Evolutionary conservation across 139 green algal species (phyloP).

Genomic region (Axilococcus clingmanii): DNA sequence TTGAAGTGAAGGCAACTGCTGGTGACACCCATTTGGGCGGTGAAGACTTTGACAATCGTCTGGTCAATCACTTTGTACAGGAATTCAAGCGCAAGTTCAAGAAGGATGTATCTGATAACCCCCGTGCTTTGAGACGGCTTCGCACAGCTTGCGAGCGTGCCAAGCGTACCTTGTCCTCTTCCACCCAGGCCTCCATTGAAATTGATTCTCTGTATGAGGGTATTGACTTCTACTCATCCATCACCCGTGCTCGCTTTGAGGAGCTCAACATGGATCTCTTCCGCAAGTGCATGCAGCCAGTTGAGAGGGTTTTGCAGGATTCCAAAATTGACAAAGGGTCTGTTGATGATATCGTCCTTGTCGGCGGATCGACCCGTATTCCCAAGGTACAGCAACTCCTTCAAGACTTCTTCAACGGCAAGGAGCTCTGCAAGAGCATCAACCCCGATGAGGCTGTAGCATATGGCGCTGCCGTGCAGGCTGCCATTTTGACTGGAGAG

Average conservation of each 20-base stretch:
- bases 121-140: slow-evolving; percentile 60
- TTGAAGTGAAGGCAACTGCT: slow-evolving; percentile 81
- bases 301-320: slow-evolving; percentile 85
- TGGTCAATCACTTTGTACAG: slow-evolving; percentile 65
- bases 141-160: slow-evolving; percentile 84
- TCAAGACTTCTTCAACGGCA: slow-evolving; percentile 98
- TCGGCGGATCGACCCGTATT: slow-evolving; percentile 83
- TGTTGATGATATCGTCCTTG: slow-evolving; percentile 79
- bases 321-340: slow-evolving; percentile 78
- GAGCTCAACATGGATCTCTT: slow-evolving; percentile 99
- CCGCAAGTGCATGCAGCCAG: slow-evolving; percentile 97
- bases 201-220: slow-evolving; percentile 94
- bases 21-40: slow-evolving; percentile 84
- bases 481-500: slow-evolving; percentile 91
- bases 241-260: slow-evolving; percentile 95
- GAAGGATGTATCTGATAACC: slow-evolving; percentile 86
- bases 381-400: slow-evolving; percentile 96
- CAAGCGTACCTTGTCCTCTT: slow-evolving; percentile 46
- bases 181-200: slow-evolving; percentile 57
- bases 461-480: slow-evolving; percentile 94
- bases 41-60: slow-evolving; percentile 77
- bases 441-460: slow-evolving; percentile 99
- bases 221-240: slow-evolving; percentile 92
- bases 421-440: slow-evolving; percentile 99
- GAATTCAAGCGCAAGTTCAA: slow-evolving; percentile 98